Conservation (phyloP, 352 stramenopile species). For the Phytophthora litchii region DNA sequence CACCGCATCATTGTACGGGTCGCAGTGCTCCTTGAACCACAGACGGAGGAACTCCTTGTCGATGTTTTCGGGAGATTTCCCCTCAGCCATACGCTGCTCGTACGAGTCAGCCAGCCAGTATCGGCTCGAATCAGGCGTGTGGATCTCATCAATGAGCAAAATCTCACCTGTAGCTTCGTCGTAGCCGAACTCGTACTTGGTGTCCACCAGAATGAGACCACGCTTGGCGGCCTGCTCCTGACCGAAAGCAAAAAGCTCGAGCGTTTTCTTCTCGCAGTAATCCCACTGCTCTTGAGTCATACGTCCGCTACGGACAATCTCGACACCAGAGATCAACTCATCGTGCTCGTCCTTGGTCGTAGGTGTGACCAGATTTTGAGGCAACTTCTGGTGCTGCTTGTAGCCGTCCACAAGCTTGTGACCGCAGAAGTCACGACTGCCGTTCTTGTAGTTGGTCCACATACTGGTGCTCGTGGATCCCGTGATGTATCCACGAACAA, state of each 20-base stretch:
- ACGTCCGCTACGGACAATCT: constrained; percentile 93
- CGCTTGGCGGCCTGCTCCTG: constrained; percentile 91
- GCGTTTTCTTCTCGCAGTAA: constrained; percentile 91
- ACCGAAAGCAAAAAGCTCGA: constrained; percentile 93
- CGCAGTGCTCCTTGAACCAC: constrained; percentile 98
- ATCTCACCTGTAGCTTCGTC: constrained; percentile 90
- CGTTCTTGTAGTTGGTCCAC: constrained; percentile 99
- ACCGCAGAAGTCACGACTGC: constrained; percentile 96
- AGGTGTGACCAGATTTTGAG: constrained; percentile 95
- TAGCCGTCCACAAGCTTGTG: constrained; percentile 94
- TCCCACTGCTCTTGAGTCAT: constrained; percentile 98
- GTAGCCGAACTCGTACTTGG: constrained; percentile 94
- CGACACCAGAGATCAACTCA: constrained; percentile 95
- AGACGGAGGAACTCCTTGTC: constrained; percentile 99
- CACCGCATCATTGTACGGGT: constrained; percentile 97
- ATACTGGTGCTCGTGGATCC: constrained; percentile 98
- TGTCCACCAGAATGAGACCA: constrained; percentile 99
- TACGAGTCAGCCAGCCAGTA: constrained; percentile 94
- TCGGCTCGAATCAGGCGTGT: constrained; percentile 98
- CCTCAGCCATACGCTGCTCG: constrained; percentile 82
- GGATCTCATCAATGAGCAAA: constrained; percentile 98
- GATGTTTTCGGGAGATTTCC: constrained; percentile 97
- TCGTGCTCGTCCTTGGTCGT: constrained; percentile 99
- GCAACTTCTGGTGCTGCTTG: constrained; percentile 97
- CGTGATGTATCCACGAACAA: constrained; percentile 97